phyloP scores from a whole-genome alignment of 2,329 filamentous ascomycete genomes.

The Knufia petricola region DNA sequence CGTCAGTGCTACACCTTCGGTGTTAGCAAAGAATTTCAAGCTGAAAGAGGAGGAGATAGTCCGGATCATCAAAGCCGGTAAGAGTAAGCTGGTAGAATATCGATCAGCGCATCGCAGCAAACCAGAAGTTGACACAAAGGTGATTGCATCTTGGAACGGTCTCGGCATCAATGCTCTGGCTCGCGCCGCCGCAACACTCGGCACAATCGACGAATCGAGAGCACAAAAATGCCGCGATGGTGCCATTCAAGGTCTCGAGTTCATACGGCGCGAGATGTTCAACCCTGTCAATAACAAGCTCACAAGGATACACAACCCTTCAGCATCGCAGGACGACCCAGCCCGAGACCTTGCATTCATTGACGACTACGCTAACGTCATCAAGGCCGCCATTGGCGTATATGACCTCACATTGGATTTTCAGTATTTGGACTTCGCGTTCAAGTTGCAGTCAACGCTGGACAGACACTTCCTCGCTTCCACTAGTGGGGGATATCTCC shows the following conservation, averaged over 20 bases:
- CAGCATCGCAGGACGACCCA: conserved; percentile 4
- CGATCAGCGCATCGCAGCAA: conserved; percentile 64
- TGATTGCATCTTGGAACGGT: conserved; percentile 80
- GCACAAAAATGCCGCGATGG: conserved; percentile 53
- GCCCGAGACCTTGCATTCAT: conserved; percentile 64
- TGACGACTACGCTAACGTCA: conserved; percentile 88
- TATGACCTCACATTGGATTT: conserved; percentile 75
- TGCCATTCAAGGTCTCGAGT: conserved; percentile 59
- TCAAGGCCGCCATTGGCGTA: conserved; percentile 70
- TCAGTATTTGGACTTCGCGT: conserved; percentile 67
- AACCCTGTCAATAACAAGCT: conserved; percentile 53
- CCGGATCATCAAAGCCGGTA: conserved; percentile 57
- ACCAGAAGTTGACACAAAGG: conserved; percentile 77
- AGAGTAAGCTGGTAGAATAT: conserved; percentile 58
- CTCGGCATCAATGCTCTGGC: conserved; percentile 77
- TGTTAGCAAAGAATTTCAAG: conserved; percentile 66
- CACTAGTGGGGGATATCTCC: conserved; percentile 27
- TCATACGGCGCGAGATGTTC: conserved; percentile 67
- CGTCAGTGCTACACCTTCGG: conserved; percentile 56
- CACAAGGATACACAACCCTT: conserved; percentile 41
- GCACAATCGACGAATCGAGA: conserved; percentile 47
- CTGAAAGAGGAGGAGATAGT: conserved; percentile 60
- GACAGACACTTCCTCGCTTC: conserved; percentile 68
- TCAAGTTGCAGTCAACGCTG: conserved; percentile 65
- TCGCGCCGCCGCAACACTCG: conserved; percentile 60